These are phyloP conservation scores for Megacollybia platyphylla DNA, from an alignment of 1,284 basidiomycete species.

Conservation along the genomic window DNA sequence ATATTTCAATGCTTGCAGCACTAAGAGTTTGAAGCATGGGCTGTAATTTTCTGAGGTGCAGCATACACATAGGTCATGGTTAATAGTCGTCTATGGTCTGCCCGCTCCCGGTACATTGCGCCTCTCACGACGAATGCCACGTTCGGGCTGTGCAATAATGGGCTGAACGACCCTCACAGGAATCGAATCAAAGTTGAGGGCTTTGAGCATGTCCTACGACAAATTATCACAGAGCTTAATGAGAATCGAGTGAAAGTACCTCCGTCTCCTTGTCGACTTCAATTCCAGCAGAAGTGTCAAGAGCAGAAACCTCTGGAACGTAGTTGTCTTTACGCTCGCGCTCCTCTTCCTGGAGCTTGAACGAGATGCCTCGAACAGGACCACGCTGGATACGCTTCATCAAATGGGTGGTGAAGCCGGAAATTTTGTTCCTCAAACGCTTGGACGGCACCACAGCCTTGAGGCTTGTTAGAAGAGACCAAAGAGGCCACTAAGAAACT, in stretches of 20 bases:
- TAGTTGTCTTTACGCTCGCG: slow-evolving; percentile 99
- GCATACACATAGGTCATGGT: neutral
- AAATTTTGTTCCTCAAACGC: slow-evolving; percentile 99
- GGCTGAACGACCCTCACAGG: slow-evolving; percentile 59
- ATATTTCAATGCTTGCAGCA: neutral
- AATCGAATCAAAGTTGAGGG: slow-evolving; percentile 88
- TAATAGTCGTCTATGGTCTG: slow-evolving; percentile 2
- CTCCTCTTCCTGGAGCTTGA: slow-evolving; percentile 99
- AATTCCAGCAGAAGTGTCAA: slow-evolving; percentile 67
- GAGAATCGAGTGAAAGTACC: slow-evolving; percentile 29
- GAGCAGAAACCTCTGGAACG: slow-evolving; percentile 91
- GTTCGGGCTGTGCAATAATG: slow-evolving; percentile 60
- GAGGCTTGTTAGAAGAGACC: neutral
- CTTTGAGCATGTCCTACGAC: slow-evolving; percentile 67
- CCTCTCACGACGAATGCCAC: slow-evolving; percentile 61
- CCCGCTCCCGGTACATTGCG: slow-evolving; percentile 80
- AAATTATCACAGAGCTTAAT: neutral
- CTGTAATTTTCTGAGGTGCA: neutral
- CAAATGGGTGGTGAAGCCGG: slow-evolving; percentile 98
- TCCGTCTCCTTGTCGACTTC: slow-evolving; percentile 90
- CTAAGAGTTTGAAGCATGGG: neutral
- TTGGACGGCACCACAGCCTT: slow-evolving; percentile 96
- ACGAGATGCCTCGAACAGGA: slow-evolving; percentile 99
- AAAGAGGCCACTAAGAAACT: slow-evolving; percentile 19
- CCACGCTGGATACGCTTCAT: slow-evolving; percentile 99